Base-by-base conservation (phyloP, 257 asterid species). In the Scutellaria baicalensis region DNA sequence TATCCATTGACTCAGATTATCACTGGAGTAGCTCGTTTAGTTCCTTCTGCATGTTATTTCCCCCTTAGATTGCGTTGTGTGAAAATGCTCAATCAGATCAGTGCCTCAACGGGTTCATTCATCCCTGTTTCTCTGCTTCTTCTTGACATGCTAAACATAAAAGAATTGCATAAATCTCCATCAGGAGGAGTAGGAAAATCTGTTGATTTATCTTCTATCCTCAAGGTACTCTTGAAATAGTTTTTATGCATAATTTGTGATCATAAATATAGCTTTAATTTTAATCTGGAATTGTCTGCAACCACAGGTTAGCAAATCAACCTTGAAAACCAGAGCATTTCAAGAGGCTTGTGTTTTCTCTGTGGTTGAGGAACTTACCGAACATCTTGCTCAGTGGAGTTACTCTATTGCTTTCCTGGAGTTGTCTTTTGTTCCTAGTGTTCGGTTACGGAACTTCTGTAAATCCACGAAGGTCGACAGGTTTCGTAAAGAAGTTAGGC, bases 361-460 rank as follows among this genome's bases (percentile, higher is more conserved):
- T 66, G 92, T 94, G 78, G 85, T 88, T 72, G 97, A 94, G 78
- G 95, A 87, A 81, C 88, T 94, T 59, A 71, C 92, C 0, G 97
- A 91, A 82, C 97, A 94, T 85, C 89, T 94, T 74, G 81, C 95
- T 74, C 91, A 82, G 73, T 94, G 97, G 97, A 94, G 99, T 79
- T 86, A 80, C 71, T 94, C 96, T 59, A 71, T 85, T 75, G 92
- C 90, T 49, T 91, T 89, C 85, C 62, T 81, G 83, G 97, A 94
- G 83, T 78, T 94, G 59, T 91, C 97, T 49, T 86, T 84, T 73
- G 78, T 91, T 74, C 97, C 97, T 64, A 60, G 84, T 70, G 86
- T 81, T 72, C 88, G 96, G 54, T 78, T 91, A 66, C 85, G 90
- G 42, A 81, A 83, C 79, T 91, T 94, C 79, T 74, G 80, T 73